Percentiles rank a stretch among this genome's conserved stretches.
phyloP scores from a whole-genome alignment of 495 filamentous ascomycete species.

The Usnea hakonensis region DNA sequence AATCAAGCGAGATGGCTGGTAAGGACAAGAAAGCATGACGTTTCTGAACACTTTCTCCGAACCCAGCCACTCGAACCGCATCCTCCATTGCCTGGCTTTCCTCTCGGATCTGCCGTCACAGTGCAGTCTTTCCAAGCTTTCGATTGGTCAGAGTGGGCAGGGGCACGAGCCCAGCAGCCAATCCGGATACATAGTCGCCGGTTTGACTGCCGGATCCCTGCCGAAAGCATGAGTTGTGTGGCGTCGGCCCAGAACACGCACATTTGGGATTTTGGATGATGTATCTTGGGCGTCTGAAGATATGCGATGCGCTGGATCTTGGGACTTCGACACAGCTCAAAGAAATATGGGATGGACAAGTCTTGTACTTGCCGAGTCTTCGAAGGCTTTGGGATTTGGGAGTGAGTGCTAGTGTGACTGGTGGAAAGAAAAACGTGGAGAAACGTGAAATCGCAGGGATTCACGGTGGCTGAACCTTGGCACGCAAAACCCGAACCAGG shows the following conservation, averaged over 20 bases:
- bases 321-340: too few relatives aligned
- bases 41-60: not conserved
- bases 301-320: not conserved
- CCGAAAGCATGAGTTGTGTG: not conserved
- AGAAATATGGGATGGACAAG: too few relatives aligned
- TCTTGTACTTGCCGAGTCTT: too few relatives aligned
- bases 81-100: not conserved
- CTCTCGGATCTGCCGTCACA: not conserved
- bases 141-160: not conserved
- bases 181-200: not conserved
- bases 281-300: not conserved
- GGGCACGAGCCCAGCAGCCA: not conserved
- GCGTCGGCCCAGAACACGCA: not conserved
- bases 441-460: not conserved
- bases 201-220: slow-evolving; percentile 1
- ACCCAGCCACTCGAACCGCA: not conserved
- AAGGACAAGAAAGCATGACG: not conserved
- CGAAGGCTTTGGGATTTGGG: too few relatives aligned
- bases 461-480: slow-evolving; percentile 2
- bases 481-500: not conserved
- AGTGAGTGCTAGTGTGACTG: not conserved
- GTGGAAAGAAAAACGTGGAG: not conserved
- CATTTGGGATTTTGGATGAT: not conserved
- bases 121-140: not conserved
- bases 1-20: not conserved